Evolutionary conservation across 371 early-diverging fungal species (phyloP).

Genomic region (Lichtheimia ornata): DNA sequence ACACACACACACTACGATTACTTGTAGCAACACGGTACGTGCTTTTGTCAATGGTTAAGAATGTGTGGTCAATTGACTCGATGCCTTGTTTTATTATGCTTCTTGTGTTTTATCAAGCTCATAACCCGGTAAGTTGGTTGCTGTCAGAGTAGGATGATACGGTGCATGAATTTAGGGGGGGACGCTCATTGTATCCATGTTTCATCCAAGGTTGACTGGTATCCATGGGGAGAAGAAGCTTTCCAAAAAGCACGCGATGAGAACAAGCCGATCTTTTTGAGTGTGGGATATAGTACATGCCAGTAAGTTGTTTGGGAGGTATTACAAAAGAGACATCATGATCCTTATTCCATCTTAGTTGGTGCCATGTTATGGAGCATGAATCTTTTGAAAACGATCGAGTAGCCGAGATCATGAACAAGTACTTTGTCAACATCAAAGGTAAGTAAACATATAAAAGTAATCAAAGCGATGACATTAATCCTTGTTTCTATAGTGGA

Average conservation of each 20-base stretch:
- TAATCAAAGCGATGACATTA: background rate
- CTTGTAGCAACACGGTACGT: conserved; percentile 50
- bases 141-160: background rate
- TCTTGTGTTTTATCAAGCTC: conserved; percentile 24
- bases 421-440: conserved; percentile 61
- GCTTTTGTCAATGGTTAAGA: background rate
- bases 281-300: conserved; percentile 72
- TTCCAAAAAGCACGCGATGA: conserved; percentile 52
- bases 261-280: conserved; percentile 66
- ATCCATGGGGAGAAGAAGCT: conserved; percentile 73
- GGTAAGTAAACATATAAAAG: conserved; percentile 26
- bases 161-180: background rate
- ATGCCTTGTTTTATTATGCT: background rate
- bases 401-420: conserved; percentile 62
- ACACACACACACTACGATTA: no score
- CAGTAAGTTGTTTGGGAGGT: conserved; percentile 39
- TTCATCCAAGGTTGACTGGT: conserved; percentile 64
- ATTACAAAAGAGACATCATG: background rate
- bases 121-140: conserved; percentile 40
- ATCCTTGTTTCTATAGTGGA: conserved; percentile 23
- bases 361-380: conserved; percentile 76
- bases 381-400: conserved; percentile 65
- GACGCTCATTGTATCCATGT: background rate
- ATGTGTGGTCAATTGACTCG: no score
- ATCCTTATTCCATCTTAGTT: conserved; percentile 22